Base-by-base conservation (phyloP, 2,329 filamentous ascomycete species). In the Aspergillus alliaceus region DNA sequence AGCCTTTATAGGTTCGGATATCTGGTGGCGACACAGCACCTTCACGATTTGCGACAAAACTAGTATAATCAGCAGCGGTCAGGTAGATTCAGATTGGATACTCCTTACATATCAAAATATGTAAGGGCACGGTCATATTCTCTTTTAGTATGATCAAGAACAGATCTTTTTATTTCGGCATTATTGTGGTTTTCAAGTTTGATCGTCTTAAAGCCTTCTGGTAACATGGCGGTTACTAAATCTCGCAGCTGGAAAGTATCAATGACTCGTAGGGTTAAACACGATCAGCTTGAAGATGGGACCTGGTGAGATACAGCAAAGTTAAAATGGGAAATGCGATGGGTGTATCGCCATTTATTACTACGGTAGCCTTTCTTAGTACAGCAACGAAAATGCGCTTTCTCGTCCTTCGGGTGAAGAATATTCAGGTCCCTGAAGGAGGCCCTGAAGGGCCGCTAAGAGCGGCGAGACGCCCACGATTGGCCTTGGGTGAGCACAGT, bases 1-100 rank as follows among this genome's bases (percentile, higher is more conserved):
- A 56, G 12, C 46, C 47, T 51, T 56, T 56, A 24, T 56, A 56
- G 27, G 53, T 51, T 44, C 37, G 27, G 44, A 56, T 51, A 56
- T 51, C 47, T 37, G 53, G 53, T 39, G 53, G 53, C 32, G 53
- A 56, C 20, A 56, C 53, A 27, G 53, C 37, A 20, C 35, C 35
- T 39, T 7, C n/a, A 12, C 20, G 35, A 39, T 39, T 39, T 39
- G n/a, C n/a, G 35, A 39, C 35, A 9, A 39, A 39, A 6, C 35
- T 39, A n/a, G 35, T 20, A 39, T 39, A 39, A 6, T 39, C 3
- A 39, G 35, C 35, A 39, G 35, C n/a, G 35, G n/a, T 9, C 35
- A 39, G n/a, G n/a, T 39, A 7, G 5, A 39, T 39, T 35, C n/a
- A 39, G 35, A 20, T 9, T 20, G 8, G n/a, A 39, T 39, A 20